Base-by-base conservation (phyloP, 306 rosid species). In the Rosa persica region DNA sequence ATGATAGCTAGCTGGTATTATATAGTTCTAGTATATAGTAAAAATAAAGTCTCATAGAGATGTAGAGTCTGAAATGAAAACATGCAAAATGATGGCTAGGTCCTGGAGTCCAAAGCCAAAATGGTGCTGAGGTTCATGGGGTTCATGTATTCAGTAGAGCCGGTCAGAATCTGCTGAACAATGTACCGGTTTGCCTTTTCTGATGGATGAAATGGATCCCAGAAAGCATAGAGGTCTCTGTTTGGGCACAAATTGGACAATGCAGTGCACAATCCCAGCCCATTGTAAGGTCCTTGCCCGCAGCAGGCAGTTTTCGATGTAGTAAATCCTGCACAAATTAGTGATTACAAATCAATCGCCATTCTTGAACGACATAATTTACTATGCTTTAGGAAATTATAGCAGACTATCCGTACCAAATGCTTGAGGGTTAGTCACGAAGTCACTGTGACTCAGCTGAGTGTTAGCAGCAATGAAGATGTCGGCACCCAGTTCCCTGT, bases 121-220 rank as follows among this genome's bases (percentile, higher is more conserved):
- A 80, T 84, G 84, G 98, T 90, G 90, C 89, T 88, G 82, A 93
- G 98, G 60, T 93, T 93, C 94, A 93, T 87, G 9, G 98, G 98
- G 83, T 80, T 19, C 93, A 93, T 93, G 36, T 93, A 93, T 12
- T 87, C n/a, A 17, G 81, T 54, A 66, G 87, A 39, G 36, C 96
- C 96, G 8, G 73, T 76, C 72, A 89, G 0, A 2, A 93, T 83
- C 36, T 79, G 67, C 34, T 67, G 85, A 60, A 58, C 90, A 5
- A 93, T 87, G 0, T 84, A 0, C 0, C 40, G 3, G 84, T 86
- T 88, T 8, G 96, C 96, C 74, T 0, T 90, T 69, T 93, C 86
- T 0, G 96, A 72, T 1, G 98, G 98, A 79, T 93, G 98, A 67
- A 90, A 93, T 20, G 93, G 4, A 78, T 93, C 98, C 98, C 98